Evolutionary conservation across 305 asterid genomes (phyloP), one percentile per base, ranked within the genome.

Genomic region (Rubia tinctorum): DNA sequence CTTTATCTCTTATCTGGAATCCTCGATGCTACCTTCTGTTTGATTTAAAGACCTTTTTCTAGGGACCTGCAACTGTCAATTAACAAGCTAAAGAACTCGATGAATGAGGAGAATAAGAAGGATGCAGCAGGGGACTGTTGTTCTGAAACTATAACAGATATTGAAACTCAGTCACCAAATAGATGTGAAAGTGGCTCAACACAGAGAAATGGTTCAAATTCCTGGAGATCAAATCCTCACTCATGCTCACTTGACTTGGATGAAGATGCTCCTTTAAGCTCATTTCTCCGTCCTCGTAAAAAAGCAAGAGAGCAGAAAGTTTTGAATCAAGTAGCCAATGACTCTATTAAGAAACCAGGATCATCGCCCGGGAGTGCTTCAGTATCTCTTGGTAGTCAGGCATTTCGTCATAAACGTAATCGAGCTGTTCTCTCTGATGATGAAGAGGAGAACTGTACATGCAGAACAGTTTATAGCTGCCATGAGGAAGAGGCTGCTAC

Each of bases 401-500:
- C 87, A 64, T 83, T 84, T 70, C 84, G 83, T 56, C 86, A 88
- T 76, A 95, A 95, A 75, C 97, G 97, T 78, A 80, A 71, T 30
- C 95, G 92, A n/a, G 76, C 88, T 79, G 80, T 95, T 80, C 87
- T 92, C 66, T 91, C 97, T 75, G 98, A 95, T 78, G 97, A 85
- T 81, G 98, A 87, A 80, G 84, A 80, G 37, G 91, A 87, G 69
- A 85, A 82, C 22, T 67, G 72, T 72, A 70, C 78, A 75, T 80
- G 87, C 39, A 79, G 72, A 83, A 73, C 78, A 73, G 73, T 44
- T 73, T 77, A 74, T 70, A 73, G 72, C 71, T 71, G 69, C 81
- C 83, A 82, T 60, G 80, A 68, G 22, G 97, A 92, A 87, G 88
- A 87, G 80, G 86, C 82, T 81, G 89, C 88, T 58, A 84, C 93